phyloP scores from a whole-genome alignment of 495 filamentous ascomycete species.

The Amphirosellinia nigrospora region DNA sequence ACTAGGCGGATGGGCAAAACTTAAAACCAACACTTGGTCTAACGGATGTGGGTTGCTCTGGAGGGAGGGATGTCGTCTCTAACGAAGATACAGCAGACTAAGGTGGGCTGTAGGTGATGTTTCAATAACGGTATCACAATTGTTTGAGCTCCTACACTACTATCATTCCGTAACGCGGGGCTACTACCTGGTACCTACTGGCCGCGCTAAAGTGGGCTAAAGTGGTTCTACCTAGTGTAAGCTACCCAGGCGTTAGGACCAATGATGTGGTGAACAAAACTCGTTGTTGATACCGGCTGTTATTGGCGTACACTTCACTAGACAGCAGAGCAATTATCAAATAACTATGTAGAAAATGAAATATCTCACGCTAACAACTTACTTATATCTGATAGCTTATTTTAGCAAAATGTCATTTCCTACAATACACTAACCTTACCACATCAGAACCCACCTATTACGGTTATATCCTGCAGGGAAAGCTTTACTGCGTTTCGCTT shows the following conservation, averaged over 20 bases:
- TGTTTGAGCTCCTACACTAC: neutral
- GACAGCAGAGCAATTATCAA: no score
- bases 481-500: neutral
- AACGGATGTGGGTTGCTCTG: no score
- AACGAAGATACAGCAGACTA: slow-evolving; percentile 1
- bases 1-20: neutral
- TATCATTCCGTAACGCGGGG: slow-evolving; percentile 16
- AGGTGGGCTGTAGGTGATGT: neutral
- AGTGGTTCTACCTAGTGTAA: no score
- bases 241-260: no score
- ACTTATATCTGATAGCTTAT: neutral
- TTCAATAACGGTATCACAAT: slow-evolving; percentile 15
- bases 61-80: neutral
- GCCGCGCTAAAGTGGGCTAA: neutral
- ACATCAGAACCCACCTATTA: neutral
- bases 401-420: neutral
- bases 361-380: neutral
- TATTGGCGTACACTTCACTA: no score
- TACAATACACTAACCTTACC: no score
- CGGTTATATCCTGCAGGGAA: no score
- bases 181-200: neutral
- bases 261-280: neutral
- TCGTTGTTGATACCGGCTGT: no score
- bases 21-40: no score
- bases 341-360: no score